Conservation (phyloP, 768 basidiomycete genomes). For the Podaxis pistillaris region DNA sequence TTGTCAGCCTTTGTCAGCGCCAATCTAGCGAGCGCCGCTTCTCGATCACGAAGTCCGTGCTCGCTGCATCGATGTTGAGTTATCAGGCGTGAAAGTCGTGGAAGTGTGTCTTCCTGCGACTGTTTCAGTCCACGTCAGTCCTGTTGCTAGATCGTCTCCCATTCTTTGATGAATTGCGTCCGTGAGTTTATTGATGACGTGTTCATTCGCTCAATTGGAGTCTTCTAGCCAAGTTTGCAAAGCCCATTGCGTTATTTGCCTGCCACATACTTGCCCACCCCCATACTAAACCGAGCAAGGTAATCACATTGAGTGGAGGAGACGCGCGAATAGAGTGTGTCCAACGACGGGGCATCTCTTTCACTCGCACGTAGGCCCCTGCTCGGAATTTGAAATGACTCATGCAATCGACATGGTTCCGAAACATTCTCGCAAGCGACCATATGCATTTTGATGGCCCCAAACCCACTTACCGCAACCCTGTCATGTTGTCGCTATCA, state of each 20-base stretch:
- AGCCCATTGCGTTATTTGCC: neutral
- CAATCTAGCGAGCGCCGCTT: neutral
- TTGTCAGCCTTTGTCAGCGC: neutral
- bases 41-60: neutral
- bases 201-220: neutral
- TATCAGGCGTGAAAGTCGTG: neutral
- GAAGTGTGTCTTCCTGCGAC: neutral
- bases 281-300: neutral
- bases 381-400: neutral
- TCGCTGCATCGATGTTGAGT: neutral
- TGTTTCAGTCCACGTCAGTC: constrained; percentile 2
- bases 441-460: constrained; percentile 13
- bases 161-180: neutral
- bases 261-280: neutral
- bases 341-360: neutral
- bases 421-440: constrained; percentile 2
- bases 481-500: constrained; percentile 19
- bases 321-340: neutral
- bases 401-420: neutral
- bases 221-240: neutral
- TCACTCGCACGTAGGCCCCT: neutral
- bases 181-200: constrained; percentile 7
- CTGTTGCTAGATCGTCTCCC: neutral
- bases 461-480: neutral
- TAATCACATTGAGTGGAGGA: neutral